Evolutionary conservation across 1,284 basidiomycete genomes (phyloP).

Genomic region (Heterobasidion annosum): DNA sequence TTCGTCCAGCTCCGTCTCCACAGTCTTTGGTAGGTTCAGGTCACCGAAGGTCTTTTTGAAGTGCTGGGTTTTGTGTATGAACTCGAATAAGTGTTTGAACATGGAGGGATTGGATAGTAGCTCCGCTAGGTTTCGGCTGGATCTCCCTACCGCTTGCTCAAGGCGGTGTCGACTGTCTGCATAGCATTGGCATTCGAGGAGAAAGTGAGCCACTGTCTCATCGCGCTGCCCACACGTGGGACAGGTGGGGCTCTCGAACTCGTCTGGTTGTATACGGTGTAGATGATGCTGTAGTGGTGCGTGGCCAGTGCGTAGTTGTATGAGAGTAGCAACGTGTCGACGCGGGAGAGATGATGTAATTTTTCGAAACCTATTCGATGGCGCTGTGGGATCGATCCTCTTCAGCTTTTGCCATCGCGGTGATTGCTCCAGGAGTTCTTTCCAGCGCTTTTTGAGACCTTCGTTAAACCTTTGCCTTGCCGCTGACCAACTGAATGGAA

Average conservation of each 20-base stretch:
- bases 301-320: constrained; percentile 1
- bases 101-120: too few species aligned
- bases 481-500: not conserved
- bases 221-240: not conserved
- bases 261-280: not conserved
- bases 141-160: too few species aligned
- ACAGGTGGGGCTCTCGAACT: not conserved
- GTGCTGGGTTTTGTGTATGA: too few species aligned
- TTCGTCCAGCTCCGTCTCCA: not conserved
- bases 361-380: not conserved
- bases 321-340: not conserved
- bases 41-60: too few species aligned
- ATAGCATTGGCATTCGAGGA: not conserved
- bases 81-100: too few species aligned
- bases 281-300: not conserved
- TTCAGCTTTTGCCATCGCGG: not conserved
- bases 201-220: not conserved
- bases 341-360: not conserved
- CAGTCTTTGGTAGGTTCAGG: too few species aligned
- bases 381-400: not conserved
- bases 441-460: not conserved
- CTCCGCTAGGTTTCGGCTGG: too few species aligned
- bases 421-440: not conserved
- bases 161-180: not conserved
- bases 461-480: not conserved